These are phyloP conservation scores for Typha latifolia DNA, from an alignment of 176 grass and related monocot species.

Conservation along the genomic window DNA sequence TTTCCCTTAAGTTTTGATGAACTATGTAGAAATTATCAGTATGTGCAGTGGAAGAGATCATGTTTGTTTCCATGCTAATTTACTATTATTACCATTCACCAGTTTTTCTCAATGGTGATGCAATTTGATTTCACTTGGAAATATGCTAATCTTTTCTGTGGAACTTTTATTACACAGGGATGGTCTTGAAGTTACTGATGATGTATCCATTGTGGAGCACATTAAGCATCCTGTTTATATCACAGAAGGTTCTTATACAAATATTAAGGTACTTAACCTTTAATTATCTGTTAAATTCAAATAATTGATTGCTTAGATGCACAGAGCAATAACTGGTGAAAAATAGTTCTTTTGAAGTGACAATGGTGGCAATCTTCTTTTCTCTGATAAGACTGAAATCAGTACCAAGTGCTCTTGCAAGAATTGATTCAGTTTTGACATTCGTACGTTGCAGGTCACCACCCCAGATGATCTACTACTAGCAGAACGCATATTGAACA, in stretches of 20 bases:
- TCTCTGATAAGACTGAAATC: too few species aligned
- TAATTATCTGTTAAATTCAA: neutral
- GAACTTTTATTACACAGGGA: slow-evolving; percentile 29
- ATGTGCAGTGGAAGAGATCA: neutral
- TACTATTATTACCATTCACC: too few species aligned
- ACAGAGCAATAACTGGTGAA: neutral
- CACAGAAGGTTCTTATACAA: slow-evolving; percentile 92
- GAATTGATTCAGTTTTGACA: neutral
- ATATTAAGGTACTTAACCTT: slow-evolving; percentile 65
- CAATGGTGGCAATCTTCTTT: too few species aligned
- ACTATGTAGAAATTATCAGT: neutral
- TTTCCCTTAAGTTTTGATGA: too few species aligned
- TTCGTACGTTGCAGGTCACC: slow-evolving; percentile 55
- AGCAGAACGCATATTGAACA: slow-evolving; percentile 77
- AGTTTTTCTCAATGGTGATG: neutral
- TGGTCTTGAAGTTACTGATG: slow-evolving; percentile 84
- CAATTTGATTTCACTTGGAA: neutral
- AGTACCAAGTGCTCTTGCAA: too few species aligned
- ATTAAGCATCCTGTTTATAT: slow-evolving; percentile 86
- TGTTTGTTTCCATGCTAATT: neutral
- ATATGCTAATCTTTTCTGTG: neutral
- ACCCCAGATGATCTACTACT: slow-evolving; percentile 88
- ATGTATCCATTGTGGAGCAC: slow-evolving; percentile 92
- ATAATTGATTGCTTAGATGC: neutral
- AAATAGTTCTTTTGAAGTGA: neutral